phyloP scores from a whole-genome alignment of 1,284 basidiomycete species.

The Spongiforma sp. region DNA sequence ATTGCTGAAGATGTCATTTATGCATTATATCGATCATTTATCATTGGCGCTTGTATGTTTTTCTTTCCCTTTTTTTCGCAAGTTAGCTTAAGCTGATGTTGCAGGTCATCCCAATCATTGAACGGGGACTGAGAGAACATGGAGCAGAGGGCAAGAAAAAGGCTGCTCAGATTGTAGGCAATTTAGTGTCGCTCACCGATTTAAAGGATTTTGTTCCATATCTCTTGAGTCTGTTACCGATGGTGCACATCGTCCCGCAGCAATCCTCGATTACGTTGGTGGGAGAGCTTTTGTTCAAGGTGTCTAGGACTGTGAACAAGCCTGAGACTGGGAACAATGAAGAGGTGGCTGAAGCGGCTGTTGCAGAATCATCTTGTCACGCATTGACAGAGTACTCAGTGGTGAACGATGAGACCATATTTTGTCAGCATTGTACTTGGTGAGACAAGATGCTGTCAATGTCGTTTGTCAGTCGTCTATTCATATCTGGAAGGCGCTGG shows the following conservation, averaged over 20 bases:
- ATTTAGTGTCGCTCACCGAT: conserved; percentile 94
- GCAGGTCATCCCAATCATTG: conserved; percentile 94
- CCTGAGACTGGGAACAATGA: conserved; percentile 85
- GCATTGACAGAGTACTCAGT: conserved; percentile 92
- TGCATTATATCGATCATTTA: conserved; percentile 98
- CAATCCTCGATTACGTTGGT: conserved; percentile 96
- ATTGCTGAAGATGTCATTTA: conserved; percentile 97
- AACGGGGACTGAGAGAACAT: conserved; percentile 91
- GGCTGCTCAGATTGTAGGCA: conserved; percentile 97
- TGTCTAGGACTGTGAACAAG: conserved; percentile 97
- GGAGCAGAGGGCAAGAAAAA: conserved; percentile 95
- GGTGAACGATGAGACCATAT: conserved; percentile 90
- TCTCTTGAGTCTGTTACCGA: conserved; percentile 84
- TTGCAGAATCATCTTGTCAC: conserved; percentile 81
- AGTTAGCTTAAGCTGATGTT: neutral
- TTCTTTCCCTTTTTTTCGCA: neutral
- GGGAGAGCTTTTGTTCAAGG: conserved; percentile 95
- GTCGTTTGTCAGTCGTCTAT: no score
- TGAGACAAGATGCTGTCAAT: conserved; percentile 93
- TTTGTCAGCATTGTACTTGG: conserved; percentile 89
- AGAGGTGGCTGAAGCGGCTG: conserved; percentile 64
- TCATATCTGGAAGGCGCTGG: conserved; percentile 98
- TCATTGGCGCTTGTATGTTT: conserved; percentile 85
- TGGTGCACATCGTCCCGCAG: conserved; percentile 92
- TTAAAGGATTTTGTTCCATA: conserved; percentile 98